Conservation (phyloP, 2,329 filamentous ascomycete genomes). For the Pyrenophora tritici-repentis region DNA sequence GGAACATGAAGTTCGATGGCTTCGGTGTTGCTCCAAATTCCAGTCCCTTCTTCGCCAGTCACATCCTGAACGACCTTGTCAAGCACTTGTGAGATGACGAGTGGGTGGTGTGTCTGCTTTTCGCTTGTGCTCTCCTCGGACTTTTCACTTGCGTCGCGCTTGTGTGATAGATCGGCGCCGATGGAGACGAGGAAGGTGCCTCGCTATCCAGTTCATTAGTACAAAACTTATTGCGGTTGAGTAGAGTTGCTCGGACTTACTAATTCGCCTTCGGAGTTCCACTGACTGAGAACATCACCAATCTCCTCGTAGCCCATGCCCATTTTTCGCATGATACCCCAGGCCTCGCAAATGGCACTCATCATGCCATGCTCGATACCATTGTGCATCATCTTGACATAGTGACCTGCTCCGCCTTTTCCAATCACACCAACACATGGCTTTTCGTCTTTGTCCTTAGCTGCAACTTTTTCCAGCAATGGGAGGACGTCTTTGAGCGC, state of each 20-base stretch:
- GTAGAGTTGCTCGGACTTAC: constrained; percentile 31
- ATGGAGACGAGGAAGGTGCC: constrained; percentile 68
- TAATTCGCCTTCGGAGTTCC: constrained; percentile 65
- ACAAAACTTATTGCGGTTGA: not conserved
- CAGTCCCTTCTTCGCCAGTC: constrained; percentile 69
- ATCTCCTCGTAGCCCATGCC: constrained; percentile 65
- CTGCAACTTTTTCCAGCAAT: constrained; percentile 64
- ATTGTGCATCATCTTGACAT: constrained; percentile 78
- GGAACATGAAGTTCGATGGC: constrained; percentile 66
- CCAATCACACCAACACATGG: constrained; percentile 67
- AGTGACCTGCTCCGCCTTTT: constrained; percentile 68
- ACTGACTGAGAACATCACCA: constrained; percentile 62
- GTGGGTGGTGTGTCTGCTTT: constrained; percentile 28
- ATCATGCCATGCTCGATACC: constrained; percentile 77
- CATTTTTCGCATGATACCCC: constrained; percentile 65
- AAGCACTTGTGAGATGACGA: constrained; percentile 65
- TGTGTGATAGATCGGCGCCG: constrained; percentile 63
- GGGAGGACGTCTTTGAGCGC: constrained; percentile 65
- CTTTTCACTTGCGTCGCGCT: constrained; percentile 46
- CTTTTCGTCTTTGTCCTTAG: constrained; percentile 63
- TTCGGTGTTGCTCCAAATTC: constrained; percentile 68
- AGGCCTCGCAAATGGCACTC: constrained; percentile 67
- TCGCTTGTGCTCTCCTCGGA: constrained; percentile 18
- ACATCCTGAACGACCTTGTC: constrained; percentile 75
- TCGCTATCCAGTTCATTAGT: constrained; percentile 32